Percentiles rank a stretch among this genome's conserved stretches.
Conservation (phyloP, 768 basidiomycete species). For the Coprinopsis cinerea region DNA sequence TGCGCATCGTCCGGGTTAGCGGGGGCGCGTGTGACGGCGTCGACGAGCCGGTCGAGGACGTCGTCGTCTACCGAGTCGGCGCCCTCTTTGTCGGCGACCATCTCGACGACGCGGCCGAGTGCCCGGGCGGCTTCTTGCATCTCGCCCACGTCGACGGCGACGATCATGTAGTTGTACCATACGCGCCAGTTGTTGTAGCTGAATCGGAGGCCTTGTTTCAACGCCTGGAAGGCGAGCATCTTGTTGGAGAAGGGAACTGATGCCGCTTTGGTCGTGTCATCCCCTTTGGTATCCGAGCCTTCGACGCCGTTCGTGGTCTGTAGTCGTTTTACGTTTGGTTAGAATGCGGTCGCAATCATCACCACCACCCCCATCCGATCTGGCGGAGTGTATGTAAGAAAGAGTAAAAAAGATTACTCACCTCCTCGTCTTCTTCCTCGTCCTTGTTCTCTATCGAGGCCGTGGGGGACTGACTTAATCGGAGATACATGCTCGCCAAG, state of each 20-base stretch:
- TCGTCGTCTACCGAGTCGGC: slow-evolving; percentile 73
- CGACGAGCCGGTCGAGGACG: slow-evolving; percentile 84
- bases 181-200: slow-evolving; percentile 93
- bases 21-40: slow-evolving; percentile 66
- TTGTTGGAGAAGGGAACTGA: slow-evolving; percentile 67
- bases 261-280: not conserved
- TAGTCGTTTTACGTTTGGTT: no score
- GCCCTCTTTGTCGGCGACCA: slow-evolving; percentile 45
- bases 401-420: slow-evolving; percentile 7
- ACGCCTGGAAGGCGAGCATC: slow-evolving; percentile 84
- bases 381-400: not conserved
- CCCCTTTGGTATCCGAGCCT: not conserved
- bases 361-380: not conserved
- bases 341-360: no score
- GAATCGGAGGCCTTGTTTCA: slow-evolving; percentile 82
- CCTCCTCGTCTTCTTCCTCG: slow-evolving; percentile 24
- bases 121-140: slow-evolving; percentile 84
- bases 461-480: no score
- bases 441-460: no score
- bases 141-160: slow-evolving; percentile 90
- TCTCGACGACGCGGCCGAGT: slow-evolving; percentile 73
- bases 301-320: not conserved
- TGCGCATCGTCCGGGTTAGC: slow-evolving; percentile 32
- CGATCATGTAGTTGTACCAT: slow-evolving; percentile 97
- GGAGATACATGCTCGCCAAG: slow-evolving; percentile 88